Evolutionary conservation across 495 filamentous ascomycete genomes (phyloP).

Genomic region (Polyplosphaeria fusca): DNA sequence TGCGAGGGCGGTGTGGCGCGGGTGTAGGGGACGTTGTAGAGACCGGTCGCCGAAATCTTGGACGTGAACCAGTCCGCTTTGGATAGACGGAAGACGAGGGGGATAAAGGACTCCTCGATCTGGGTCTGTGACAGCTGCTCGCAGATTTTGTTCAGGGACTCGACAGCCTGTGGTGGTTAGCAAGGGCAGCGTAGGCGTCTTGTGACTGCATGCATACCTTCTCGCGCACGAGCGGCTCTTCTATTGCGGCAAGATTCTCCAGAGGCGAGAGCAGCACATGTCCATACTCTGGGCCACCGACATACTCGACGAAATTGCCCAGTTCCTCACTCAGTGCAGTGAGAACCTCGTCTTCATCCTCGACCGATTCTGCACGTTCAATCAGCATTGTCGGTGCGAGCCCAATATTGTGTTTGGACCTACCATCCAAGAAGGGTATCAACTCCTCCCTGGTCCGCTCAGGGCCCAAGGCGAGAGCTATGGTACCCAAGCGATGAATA

Average conservation of each 20-base stretch:
- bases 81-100: slow-evolving; percentile 86
- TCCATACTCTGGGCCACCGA: slow-evolving; percentile 87
- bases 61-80: slow-evolving; percentile 99
- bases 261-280: slow-evolving; percentile 95
- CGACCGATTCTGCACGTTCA: slow-evolving; percentile 73
- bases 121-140: slow-evolving; percentile 82
- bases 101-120: slow-evolving; percentile 94
- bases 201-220: slow-evolving; percentile 59
- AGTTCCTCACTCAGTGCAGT: slow-evolving; percentile 96
- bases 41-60: slow-evolving; percentile 94
- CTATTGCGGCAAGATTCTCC: slow-evolving; percentile 96
- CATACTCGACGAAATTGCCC: slow-evolving; percentile 94
- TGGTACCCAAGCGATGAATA: slow-evolving; percentile 95
- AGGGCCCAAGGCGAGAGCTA: slow-evolving; percentile 89
- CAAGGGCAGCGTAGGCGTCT: not conserved
- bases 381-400: slow-evolving; percentile 9
- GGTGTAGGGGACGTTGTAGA: slow-evolving; percentile 87
- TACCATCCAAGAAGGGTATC: slow-evolving; percentile 97
- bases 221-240: slow-evolving; percentile 94
- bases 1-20: slow-evolving; percentile 82
- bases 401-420: slow-evolving; percentile 35
- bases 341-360: slow-evolving; percentile 97
- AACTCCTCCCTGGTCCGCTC: slow-evolving; percentile 96
- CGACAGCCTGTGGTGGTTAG: slow-evolving; percentile 68
- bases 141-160: slow-evolving; percentile 99